Percentiles rank a stretch among this genome's conserved stretches.
phyloP scores from a whole-genome alignment of 805 yeast species.

The Lipomyces lipofer region DNA sequence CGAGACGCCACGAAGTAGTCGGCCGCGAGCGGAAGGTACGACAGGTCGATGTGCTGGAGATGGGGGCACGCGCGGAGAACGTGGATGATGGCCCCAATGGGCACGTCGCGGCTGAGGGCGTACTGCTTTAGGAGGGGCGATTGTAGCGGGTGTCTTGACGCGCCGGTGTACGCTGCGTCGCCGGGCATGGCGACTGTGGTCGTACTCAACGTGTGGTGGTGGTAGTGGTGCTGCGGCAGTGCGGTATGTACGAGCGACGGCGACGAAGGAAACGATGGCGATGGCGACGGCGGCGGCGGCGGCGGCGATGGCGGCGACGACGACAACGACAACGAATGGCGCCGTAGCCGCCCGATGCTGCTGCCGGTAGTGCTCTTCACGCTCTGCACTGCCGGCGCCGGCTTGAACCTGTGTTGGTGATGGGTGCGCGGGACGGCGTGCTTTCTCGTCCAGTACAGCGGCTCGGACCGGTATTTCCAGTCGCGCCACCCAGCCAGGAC shows the following conservation, averaged over 20 bases:
- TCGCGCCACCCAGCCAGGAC: slow-evolving; percentile 84
- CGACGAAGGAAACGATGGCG: slow-evolving; percentile 4
- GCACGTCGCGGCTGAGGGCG: slow-evolving; percentile 70
- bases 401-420: slow-evolving; percentile 27
- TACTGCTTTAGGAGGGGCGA: slow-evolving; percentile 59
- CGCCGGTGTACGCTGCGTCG: slow-evolving; percentile 58
- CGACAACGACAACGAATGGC: slow-evolving; percentile 1
- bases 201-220: not conserved
- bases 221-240: not conserved
- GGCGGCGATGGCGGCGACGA: slow-evolving; percentile 11
- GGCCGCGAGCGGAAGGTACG: slow-evolving; percentile 58
- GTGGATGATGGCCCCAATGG: slow-evolving; percentile 74
- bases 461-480: slow-evolving; percentile 78
- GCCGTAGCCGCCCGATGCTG: not conserved
- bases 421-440: slow-evolving; percentile 22
- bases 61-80: slow-evolving; percentile 67
- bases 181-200: too few species aligned
- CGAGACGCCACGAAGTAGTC: slow-evolving; percentile 53
- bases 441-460: slow-evolving; percentile 38
- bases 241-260: not conserved
- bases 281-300: not conserved
- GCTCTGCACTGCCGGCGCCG: slow-evolving; percentile 7
- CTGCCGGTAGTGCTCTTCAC: not conserved
- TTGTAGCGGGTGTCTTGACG: slow-evolving; percentile 46
- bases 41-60: slow-evolving; percentile 56